A percentile compares a stretch with the other conserved stretches of the same genome.
Evolutionary conservation across 768 basidiomycete genomes (phyloP).

Genomic region (Suillus decipiens): DNA sequence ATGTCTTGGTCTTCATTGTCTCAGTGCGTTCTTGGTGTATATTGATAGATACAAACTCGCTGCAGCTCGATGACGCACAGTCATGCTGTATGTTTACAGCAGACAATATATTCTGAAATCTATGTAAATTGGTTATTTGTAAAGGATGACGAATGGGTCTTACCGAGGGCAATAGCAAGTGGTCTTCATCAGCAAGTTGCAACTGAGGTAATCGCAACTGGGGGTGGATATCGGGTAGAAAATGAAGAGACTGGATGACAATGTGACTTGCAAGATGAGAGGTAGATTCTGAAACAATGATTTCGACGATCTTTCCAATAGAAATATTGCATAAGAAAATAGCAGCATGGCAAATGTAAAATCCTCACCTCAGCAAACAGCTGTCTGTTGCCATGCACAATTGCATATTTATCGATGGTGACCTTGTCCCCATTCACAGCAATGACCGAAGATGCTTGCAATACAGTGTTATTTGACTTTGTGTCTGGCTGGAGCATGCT

Average conservation of each 20-base stretch:
- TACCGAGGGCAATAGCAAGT: constrained; percentile 1
- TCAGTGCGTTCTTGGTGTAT: constrained; percentile 16
- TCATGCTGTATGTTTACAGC: constrained; percentile 27
- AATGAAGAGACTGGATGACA: constrained; percentile 1
- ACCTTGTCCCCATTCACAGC: constrained; percentile 12
- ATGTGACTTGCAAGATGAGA: constrained; percentile 5
- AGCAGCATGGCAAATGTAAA: background rate
- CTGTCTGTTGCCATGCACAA: constrained; percentile 6
- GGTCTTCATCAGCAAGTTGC: constrained; percentile 8
- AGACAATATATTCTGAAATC: constrained; percentile 18
- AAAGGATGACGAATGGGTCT: no score
- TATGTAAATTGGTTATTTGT: background rate
- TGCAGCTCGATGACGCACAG: constrained; percentile 11
- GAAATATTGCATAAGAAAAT: background rate
- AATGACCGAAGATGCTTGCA: constrained; percentile 5
- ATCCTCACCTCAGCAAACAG: constrained; percentile 4
- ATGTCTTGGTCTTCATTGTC: constrained; percentile 11
- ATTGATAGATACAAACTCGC: background rate
- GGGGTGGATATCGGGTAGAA: constrained; percentile 12
- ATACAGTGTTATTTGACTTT: background rate
- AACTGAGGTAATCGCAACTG: constrained; percentile 11
- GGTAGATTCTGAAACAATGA: constrained; percentile 4
- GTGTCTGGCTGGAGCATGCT: constrained; percentile 1
- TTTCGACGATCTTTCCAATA: constrained; percentile 12
- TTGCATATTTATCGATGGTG: constrained; percentile 7